phyloP scores from a whole-genome alignment of 106 monocot species.

The Cymbidium sinense region DNA sequence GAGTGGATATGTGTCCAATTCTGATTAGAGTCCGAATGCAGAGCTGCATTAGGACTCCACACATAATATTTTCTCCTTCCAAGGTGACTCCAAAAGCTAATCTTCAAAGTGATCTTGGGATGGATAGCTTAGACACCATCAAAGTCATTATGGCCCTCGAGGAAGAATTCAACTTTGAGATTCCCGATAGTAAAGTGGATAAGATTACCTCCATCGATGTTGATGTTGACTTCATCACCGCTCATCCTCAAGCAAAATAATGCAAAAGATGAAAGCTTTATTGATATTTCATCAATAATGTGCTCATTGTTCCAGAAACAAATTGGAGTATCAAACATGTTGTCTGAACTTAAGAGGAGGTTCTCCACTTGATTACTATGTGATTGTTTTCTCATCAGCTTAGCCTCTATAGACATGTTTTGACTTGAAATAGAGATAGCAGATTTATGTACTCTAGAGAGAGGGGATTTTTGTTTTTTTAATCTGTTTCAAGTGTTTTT shows the following conservation, averaged over 20 bases:
- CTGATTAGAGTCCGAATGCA: no score
- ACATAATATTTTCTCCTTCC: no score
- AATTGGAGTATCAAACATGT: background rate
- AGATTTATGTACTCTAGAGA: no score
- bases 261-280: background rate
- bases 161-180: slow-evolving; percentile 40
- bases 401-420: no score
- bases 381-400: no score
- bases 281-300: background rate
- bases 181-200: slow-evolving; percentile 35
- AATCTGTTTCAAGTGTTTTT: no score
- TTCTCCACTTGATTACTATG: no score
- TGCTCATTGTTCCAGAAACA: background rate
- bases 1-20: no score
- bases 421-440: no score
- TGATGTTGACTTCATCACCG: slow-evolving; percentile 27
- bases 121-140: slow-evolving; percentile 34
- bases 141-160: slow-evolving; percentile 35
- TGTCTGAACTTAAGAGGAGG: no score
- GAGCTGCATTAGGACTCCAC: no score
- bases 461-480: no score
- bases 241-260: slow-evolving; percentile 40
- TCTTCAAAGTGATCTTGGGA: slow-evolving; percentile 35
- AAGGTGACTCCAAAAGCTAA: slow-evolving; percentile 33
- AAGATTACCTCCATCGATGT: slow-evolving; percentile 29